Conservation (phyloP, 1,284 basidiomycete species). For the Heterobasidion irregulare region DNA sequence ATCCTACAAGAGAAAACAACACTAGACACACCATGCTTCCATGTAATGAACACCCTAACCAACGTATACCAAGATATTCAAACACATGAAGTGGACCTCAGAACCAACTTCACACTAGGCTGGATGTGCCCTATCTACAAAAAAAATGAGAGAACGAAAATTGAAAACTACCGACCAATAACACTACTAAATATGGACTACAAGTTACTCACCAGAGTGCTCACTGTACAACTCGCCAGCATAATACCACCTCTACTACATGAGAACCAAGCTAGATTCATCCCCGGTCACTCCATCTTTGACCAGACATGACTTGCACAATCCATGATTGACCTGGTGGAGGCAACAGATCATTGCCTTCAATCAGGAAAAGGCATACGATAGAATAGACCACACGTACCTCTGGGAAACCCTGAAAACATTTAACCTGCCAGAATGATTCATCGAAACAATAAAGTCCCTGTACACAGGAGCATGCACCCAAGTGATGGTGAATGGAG, state of each 20-base stretch:
- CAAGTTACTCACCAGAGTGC: slow-evolving; percentile 4
- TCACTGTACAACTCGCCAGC: background rate
- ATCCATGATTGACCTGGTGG: slow-evolving; percentile 17
- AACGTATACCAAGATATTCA: no score
- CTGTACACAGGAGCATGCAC: slow-evolving; percentile 18
- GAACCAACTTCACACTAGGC: slow-evolving; percentile 8
- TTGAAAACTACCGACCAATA: slow-evolving; percentile 25
- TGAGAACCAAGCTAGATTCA: slow-evolving; percentile 4
- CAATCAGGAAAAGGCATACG: slow-evolving; percentile 26
- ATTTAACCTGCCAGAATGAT: slow-evolving; percentile 12
- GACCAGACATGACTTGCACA: slow-evolving; percentile 12
- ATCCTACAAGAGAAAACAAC: no score
- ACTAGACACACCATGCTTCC: no score
- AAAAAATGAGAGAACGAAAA: slow-evolving; percentile 18
- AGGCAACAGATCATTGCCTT: slow-evolving; percentile 18
- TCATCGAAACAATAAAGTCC: slow-evolving; percentile 12
- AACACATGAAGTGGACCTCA: no score
- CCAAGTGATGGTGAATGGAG: slow-evolving; percentile 19
- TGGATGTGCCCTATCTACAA: slow-evolving; percentile 28
- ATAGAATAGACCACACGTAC: slow-evolving; percentile 21
- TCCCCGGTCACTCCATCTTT: background rate
- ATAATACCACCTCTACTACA: background rate
- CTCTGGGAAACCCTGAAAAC: slow-evolving; percentile 16
- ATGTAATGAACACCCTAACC: no score
- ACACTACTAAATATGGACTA: slow-evolving; percentile 25